Base-by-base conservation (phyloP, 164 flowering plant species). In the Magnolia officinalis region DNA sequence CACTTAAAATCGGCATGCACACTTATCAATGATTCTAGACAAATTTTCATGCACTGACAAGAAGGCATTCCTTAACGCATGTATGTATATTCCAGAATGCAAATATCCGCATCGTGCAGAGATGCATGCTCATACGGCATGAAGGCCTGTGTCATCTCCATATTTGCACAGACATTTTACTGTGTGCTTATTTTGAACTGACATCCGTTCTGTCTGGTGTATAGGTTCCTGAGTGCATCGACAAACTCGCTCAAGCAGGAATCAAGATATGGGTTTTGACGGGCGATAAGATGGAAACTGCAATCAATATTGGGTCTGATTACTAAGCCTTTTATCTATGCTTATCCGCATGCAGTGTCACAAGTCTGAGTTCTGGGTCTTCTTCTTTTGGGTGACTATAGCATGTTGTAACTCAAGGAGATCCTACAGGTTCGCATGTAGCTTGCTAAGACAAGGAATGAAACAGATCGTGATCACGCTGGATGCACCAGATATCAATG, bases 241-340 rank as follows among this genome's bases (percentile, higher is more conserved):
- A 88, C 73, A 93, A 85, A 84, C 97, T 95, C 73, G 86, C 88
- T 11, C 85, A 81, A 50, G 97, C 97, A 78, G 92, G 96, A 71
- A 84, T 94, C 23, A 92, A 85, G 84, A 81, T 94, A 73, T 94
- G 98, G 98, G 90, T 94, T 63, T 81, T 94, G 79, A 94, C 98
- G 55, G 98, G 98, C 14, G 97, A 94, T 76, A 94, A 91, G 78
- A 85, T 89, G 91, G 97, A 91, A 84, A 95, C 98, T 71, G 98
- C 98, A 2, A 79, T 92, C 61, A 95, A 95, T 81, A 93, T 95
- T 70, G 98, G 98, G 98, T 95, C 61, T 65, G 80, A 58, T 70
- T 75, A 10, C 10, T 18, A 10, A 50, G 45, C 31, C 64, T 16
- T 55, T 75, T 52, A 52, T 70, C 23, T 20, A 37, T 70, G 50